Conservation (phyloP, 768 basidiomycete genomes). For the Pleurotus citrinopileatus region DNA sequence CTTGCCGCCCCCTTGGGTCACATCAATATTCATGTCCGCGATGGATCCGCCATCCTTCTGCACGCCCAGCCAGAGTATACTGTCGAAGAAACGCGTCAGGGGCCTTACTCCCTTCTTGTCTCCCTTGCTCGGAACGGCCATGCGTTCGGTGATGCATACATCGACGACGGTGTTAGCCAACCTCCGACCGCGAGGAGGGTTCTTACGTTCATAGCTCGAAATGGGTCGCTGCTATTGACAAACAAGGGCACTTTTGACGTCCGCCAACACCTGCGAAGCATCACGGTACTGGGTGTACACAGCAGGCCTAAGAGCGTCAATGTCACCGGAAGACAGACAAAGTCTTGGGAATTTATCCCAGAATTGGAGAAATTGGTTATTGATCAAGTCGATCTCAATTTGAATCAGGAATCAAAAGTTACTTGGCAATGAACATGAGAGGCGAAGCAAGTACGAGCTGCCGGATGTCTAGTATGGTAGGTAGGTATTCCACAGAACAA, state of each 20-base stretch:
- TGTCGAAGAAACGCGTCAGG: slow-evolving; percentile 58
- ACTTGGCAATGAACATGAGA: neutral
- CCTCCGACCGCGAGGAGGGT: slow-evolving; percentile 54
- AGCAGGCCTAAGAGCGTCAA: neutral
- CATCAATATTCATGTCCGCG: slow-evolving; percentile 76
- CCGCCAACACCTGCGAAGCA: slow-evolving; percentile 40
- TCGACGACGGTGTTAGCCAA: slow-evolving; percentile 68
- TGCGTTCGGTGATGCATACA: slow-evolving; percentile 59
- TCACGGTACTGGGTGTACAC: slow-evolving; percentile 57
- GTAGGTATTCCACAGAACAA: too few species aligned
- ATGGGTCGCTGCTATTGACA: slow-evolving; percentile 33
- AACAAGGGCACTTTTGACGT: slow-evolving; percentile 40
- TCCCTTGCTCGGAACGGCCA: slow-evolving; percentile 43
- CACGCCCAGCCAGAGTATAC: slow-evolving; percentile 67
- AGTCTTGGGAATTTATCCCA: neutral
- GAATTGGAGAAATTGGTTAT: slow-evolving; percentile 1
- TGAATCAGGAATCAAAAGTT: neutral
- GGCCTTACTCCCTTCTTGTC: slow-evolving; percentile 62
- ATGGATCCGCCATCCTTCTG: slow-evolving; percentile 61
- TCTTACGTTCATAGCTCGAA: slow-evolving; percentile 40
- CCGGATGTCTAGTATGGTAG: too few species aligned
- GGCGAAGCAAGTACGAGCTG: neutral
- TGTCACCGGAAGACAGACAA: neutral
- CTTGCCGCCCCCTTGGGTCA: slow-evolving; percentile 69
- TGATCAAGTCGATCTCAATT: neutral